Conservation (phyloP, 768 basidiomycete species). For the Baorangia bicolor region DNA sequence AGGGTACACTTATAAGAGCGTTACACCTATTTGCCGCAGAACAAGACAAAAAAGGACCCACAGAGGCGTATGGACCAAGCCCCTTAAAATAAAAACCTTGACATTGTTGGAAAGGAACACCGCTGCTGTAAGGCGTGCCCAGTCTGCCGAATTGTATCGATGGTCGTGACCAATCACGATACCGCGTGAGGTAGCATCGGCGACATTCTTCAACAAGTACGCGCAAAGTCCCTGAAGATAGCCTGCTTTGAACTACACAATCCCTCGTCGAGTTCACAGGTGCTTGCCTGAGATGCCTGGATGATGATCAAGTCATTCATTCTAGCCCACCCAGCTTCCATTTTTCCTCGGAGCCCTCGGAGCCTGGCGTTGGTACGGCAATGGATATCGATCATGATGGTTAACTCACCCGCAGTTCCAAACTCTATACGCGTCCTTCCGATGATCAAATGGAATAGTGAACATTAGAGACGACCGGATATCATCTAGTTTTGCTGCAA, state of each 20-base stretch:
- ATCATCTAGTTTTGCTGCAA: neutral
- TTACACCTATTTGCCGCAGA: neutral
- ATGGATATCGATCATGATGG: neutral
- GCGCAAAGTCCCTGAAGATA: slow-evolving; percentile 65
- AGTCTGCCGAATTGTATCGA: slow-evolving; percentile 72
- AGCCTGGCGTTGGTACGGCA: neutral
- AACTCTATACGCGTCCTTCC: slow-evolving; percentile 74
- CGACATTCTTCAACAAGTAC: slow-evolving; percentile 58
- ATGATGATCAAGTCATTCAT: slow-evolving; percentile 89
- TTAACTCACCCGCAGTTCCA: slow-evolving; percentile 72
- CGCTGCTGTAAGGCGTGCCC: slow-evolving; percentile 73
- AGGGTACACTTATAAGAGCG: slow-evolving; percentile 64
- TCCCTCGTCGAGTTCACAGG: neutral
- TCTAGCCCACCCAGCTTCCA: slow-evolving; percentile 89
- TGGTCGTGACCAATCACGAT: slow-evolving; percentile 88
- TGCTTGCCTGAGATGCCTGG: slow-evolving; percentile 72
- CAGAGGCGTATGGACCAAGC: slow-evolving; percentile 81
- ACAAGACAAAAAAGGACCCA: slow-evolving; percentile 30
- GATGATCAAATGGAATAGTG: neutral
- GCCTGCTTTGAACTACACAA: neutral
- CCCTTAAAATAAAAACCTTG: slow-evolving; percentile 67
- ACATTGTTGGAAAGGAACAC: slow-evolving; percentile 64
- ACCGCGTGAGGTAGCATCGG: slow-evolving; percentile 55
- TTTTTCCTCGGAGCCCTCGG: slow-evolving; percentile 70
- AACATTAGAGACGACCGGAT: neutral